Evolutionary conservation across 208 protist species (phyloP).

Genomic region (Leishmania aethiopica): DNA sequence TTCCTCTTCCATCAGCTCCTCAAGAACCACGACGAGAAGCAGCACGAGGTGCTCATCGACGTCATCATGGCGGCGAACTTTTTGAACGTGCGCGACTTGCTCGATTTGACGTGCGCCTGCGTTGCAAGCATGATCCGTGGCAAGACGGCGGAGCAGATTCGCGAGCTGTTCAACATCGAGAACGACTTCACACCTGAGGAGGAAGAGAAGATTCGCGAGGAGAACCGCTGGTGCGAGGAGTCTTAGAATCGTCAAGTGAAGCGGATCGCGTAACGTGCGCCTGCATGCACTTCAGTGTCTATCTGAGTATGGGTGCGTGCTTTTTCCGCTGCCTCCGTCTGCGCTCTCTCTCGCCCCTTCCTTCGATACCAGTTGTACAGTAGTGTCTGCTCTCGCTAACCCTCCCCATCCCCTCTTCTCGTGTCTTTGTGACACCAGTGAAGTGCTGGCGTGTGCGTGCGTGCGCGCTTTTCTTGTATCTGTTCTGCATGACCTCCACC

Average conservation of each 20-base stretch:
- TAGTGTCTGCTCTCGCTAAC: not conserved
- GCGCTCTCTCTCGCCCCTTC: not conserved
- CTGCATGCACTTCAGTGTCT: not conserved
- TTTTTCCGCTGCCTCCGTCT: not conserved
- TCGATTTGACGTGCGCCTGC: slow-evolving; percentile 94
- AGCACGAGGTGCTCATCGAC: slow-evolving; percentile 92
- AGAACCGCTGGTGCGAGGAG: slow-evolving; percentile 90
- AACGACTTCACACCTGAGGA: slow-evolving; percentile 96
- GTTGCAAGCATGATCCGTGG: slow-evolving; percentile 95
- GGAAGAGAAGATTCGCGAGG: slow-evolving; percentile 90
- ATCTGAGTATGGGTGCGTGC: not conserved
- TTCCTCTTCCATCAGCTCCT: slow-evolving; percentile 85
- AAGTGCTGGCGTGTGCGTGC: not conserved
- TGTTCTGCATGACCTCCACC: not conserved
- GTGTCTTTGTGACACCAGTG: not conserved
- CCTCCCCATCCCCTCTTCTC: not conserved
- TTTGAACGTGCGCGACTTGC: slow-evolving; percentile 93
- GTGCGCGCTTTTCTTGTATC: not conserved
- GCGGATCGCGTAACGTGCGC: not conserved
- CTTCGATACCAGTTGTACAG: not conserved
- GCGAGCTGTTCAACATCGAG: slow-evolving; percentile 95
- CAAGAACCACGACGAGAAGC: slow-evolving; percentile 77
- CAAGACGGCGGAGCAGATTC: slow-evolving; percentile 95
- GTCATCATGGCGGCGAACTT: slow-evolving; percentile 96
- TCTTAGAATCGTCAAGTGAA: slow-evolving; percentile 33